Evolutionary conservation across 139 green algal genomes (phyloP).

Genomic region (Mychonastes homosphaera): DNA sequence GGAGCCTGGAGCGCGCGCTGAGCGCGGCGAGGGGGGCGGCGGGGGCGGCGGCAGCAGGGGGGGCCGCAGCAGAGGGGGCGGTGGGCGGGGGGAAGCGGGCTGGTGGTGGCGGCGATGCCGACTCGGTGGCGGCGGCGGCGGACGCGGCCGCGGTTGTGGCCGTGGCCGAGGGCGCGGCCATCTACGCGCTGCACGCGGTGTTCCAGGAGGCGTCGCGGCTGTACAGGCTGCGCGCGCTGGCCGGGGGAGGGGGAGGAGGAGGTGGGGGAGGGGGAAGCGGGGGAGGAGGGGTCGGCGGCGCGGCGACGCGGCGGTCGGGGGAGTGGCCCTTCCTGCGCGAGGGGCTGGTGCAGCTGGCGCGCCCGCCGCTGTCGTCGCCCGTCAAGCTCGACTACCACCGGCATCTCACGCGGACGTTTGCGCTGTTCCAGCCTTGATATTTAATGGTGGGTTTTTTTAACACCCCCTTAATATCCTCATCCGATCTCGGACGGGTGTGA

Average conservation of each 20-base stretch:
- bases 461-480: too few species aligned
- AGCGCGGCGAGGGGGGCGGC: constrained; percentile 12
- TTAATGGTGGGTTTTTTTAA: too few species aligned
- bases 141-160: not conserved
- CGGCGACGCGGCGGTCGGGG: constrained; percentile 13
- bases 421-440: too few species aligned
- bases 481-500: too few species aligned
- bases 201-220: constrained; percentile 29
- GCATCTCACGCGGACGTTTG: too few species aligned
- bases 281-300: too few species aligned
- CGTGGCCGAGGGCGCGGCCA: constrained; percentile 19
- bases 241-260: too few species aligned
- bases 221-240: constrained; percentile 35
- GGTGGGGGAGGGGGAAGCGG: too few species aligned
- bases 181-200: constrained; percentile 22
- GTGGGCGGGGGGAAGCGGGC: not conserved
- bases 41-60: constrained; percentile 7
- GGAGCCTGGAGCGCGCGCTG: constrained; percentile 45
- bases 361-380: too few species aligned
- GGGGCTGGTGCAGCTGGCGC: constrained; percentile 27
- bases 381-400: too few species aligned
- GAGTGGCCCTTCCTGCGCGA: constrained; percentile 34
- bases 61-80: not conserved
- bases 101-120: too few species aligned
- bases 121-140: not conserved